Evolutionary conservation across 2,329 filamentous ascomycete genomes (phyloP).

Genomic region (Botrytis galanthina): DNA sequence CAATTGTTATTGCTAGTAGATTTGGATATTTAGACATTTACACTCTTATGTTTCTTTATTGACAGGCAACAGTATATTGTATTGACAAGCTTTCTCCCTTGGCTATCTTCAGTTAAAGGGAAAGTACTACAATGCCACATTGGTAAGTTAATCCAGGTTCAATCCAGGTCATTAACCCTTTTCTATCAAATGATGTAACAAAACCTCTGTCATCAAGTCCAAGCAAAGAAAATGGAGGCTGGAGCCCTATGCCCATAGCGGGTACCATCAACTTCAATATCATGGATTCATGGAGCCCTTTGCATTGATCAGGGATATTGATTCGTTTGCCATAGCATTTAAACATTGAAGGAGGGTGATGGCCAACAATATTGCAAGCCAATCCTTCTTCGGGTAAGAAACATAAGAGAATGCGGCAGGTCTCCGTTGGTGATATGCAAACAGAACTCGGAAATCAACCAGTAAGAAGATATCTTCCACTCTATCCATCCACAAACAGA

Average conservation of each 20-base stretch:
- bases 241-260: constrained; percentile 18
- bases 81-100: neutral
- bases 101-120: neutral
- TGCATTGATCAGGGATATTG: constrained; percentile 1
- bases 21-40: neutral
- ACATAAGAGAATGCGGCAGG: neutral
- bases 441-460: constrained; percentile 1
- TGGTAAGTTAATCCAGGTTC: neutral
- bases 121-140: constrained; percentile 10
- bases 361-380: neutral
- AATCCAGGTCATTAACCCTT: neutral
- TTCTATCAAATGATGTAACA: constrained; percentile 3
- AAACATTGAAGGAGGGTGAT: neutral
- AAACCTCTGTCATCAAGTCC: constrained; percentile 7
- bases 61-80: neutral
- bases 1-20: neutral
- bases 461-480: neutral
- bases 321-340: constrained; percentile 3
- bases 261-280: constrained; percentile 6
- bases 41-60: neutral
- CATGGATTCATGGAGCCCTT: neutral
- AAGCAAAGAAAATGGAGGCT: constrained; percentile 18
- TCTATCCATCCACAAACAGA: neutral
- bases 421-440: neutral
- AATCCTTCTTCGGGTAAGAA: neutral